Base-by-base conservation (phyloP, 2,329 filamentous ascomycete species). In the Ceratocystis smalleyi region DNA sequence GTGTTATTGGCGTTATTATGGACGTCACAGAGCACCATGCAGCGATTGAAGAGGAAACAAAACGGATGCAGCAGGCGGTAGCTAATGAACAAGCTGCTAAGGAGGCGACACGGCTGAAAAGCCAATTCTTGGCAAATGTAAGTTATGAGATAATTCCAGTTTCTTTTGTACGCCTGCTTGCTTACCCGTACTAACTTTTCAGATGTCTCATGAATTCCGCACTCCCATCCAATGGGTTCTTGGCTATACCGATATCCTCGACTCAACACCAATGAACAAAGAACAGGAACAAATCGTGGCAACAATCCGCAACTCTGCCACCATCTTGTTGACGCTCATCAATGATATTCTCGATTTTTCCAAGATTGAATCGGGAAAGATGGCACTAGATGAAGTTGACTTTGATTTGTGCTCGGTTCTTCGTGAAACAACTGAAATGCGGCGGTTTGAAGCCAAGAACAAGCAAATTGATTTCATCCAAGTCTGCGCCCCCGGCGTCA, bases 281-380 rank as follows among this genome's bases (percentile, higher is more conserved):
- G 87, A 91, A 69, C 86, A 90, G 70, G 79, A 81, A 65, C 87
- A 91, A 65, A 88, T 84, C 67, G 85, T 87, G 2, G 86, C 89
- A 68, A 90, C 89, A 67, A 89, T 92, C 5, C 85, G 89, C 69
- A 81, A 86, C 62, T 91, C 87, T 5, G 88, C 87, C 0, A 91
- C 92, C 68, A 89, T 88, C 1, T 76, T 95, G 2, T 77, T 95
- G 22, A 92, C 89, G 0, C 87, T 95, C 49, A 95, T 95, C 73
- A 95, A 95, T 70, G 90, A 95, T 70, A 95, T 95, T 64, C 77
- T 95, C 1, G 90, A 95, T 73, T 91, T 95, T 72, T 94, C 89
- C 3, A 95, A 95, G 72, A 85, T 90, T 1, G 88, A 91, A 71
- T 89, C 86, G 7, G 88, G 88, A 2, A 79, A 85, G 6, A 74